Evolutionary conservation across 75 land plant genomes (phyloP), one percentile per base, ranked within the genome.

Genomic region (Cunninghamia lanceolata): DNA sequence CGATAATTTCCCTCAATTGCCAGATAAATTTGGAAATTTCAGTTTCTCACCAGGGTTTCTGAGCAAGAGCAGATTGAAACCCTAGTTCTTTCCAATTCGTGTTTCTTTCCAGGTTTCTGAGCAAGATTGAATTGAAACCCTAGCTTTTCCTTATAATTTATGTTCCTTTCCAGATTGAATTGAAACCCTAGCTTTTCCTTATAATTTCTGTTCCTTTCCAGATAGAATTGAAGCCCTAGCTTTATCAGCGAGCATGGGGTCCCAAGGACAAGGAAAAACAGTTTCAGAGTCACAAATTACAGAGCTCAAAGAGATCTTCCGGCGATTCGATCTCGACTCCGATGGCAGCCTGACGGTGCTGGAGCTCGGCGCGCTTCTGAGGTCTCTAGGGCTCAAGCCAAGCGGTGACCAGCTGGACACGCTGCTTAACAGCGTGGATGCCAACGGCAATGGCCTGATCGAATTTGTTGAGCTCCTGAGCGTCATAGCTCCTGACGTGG

Each of bases 261-360:
- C 50, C 35, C 50, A 80, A 45, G 75, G 16, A 3, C 36, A 73
- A 14, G 75, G 16, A 3, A 45, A 80, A 43, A 45, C 4, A n/a
- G 47, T 80, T 11, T 42, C 80, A 76, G 84, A 68, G 73, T 88
- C 90, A 36, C 97, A 96, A 79, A 87, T 94, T 28, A 82, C 86
- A 32, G 93, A 96, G 84, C 90, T 96, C 32, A 87, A 93, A 54
- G 93, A 94, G 75, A 94, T 96, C 59, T 96, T 96, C 87, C 25
- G 75, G 34, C 82, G 93, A 53, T 96, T 96, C 88, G 99, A 96
- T 89, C 91, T 90, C 92, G 95, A 96, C 73, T 68, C 84, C 34
- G 99, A 96, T 68, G 99, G 99, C 81, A 95, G 97, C 91, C 91
- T 96, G 1, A 95, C 96, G 82, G 90, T 89, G 45, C 90, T 93